Evolutionary conservation across 495 filamentous ascomycete species (phyloP), one percentile per base, ranked within the genome.

Genomic region (Aspergillus egyptiacus): DNA sequence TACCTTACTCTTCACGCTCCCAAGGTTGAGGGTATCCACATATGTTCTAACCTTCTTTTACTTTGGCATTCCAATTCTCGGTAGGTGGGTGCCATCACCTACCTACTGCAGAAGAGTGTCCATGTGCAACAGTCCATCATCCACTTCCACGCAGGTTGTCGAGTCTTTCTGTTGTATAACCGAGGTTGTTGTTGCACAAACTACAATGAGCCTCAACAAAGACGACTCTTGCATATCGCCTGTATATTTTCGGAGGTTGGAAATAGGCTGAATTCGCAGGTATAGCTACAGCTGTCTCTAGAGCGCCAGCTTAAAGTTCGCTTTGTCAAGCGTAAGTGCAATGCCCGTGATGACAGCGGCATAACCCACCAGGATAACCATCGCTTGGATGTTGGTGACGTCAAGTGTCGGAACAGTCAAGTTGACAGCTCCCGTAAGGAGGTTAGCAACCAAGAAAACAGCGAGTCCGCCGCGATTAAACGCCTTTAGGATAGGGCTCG

Each of bases 401-500:
- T 89, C 75, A 59, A 96, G 64, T 2, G 94, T 97, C 34, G 82
- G 82, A 10, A 96, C 61, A 18, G 80, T 85, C 66, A 99, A 64
- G 62, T 99, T 97, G 32, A 96, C 86, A 4, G 85, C 60, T 2
- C 93, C 93, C 1, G 93, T 97, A 42, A 95, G 63, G 15, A 97
- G 64, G 59, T 97, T 99, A 3, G 94, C 89, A 18, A 89, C 57
- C 46, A 99, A 65, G 64, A 99, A 99, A 2, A 97, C 67, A 0
- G 82, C 81, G 17, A 99, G 67, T 0, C 93, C 94, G 43, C 95
- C 94, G 32, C 83, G 76, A 59, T 99, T 99, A 62, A 86, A 94
- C 1, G 89, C 86, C 30, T 79, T 67, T 36, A 99, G 62, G 23
- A 97, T 76, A 33, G 65, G 74, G 57, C 91, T 95, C 17, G 87